Percentiles rank a stretch among this genome's conserved stretches.
Conservation (phyloP, 805 yeast genomes). For the Candida nonsorbophila region DNA sequence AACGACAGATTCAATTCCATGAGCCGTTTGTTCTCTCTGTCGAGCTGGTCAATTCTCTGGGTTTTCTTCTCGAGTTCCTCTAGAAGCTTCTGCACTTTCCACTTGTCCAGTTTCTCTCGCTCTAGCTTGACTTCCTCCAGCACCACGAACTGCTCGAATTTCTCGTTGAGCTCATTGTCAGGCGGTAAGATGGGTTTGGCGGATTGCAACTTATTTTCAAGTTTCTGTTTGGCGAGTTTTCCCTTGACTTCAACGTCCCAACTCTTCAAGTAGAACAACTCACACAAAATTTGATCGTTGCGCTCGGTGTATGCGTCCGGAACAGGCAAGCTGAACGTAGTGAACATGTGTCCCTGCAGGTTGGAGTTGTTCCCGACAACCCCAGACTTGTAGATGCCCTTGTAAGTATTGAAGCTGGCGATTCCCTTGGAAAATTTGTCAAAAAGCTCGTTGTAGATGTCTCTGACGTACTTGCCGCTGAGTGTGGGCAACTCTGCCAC, state of each 20-base stretch:
- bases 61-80: slow-evolving; percentile 16
- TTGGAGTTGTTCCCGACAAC: slow-evolving; percentile 1
- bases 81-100: slow-evolving; percentile 13
- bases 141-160: neutral
- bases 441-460: slow-evolving; percentile 13
- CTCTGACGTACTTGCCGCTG: slow-evolving; percentile 19
- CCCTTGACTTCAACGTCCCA: slow-evolving; percentile 16
- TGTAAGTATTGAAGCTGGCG: slow-evolving; percentile 3
- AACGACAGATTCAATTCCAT: slow-evolving; percentile 27
- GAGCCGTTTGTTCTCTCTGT: slow-evolving; percentile 21
- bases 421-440: slow-evolving; percentile 7
- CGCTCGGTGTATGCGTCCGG: slow-evolving; percentile 9
- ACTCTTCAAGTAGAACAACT: slow-evolving; percentile 14
- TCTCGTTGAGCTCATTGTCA: no score
- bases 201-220: no score
- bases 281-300: slow-evolving; percentile 15
- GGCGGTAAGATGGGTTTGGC: no score
- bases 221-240: slow-evolving; percentile 5
- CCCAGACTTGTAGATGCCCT: slow-evolving; percentile 5
- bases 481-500: slow-evolving; percentile 20
- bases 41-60: slow-evolving; percentile 15
- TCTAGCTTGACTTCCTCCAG: slow-evolving; percentile 11
- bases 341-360: slow-evolving; percentile 3
- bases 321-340: slow-evolving; percentile 10
- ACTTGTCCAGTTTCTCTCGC: slow-evolving; percentile 11